Base-by-base conservation (phyloP, 257 asterid genomes). In the Nicotiana knightiana region DNA sequence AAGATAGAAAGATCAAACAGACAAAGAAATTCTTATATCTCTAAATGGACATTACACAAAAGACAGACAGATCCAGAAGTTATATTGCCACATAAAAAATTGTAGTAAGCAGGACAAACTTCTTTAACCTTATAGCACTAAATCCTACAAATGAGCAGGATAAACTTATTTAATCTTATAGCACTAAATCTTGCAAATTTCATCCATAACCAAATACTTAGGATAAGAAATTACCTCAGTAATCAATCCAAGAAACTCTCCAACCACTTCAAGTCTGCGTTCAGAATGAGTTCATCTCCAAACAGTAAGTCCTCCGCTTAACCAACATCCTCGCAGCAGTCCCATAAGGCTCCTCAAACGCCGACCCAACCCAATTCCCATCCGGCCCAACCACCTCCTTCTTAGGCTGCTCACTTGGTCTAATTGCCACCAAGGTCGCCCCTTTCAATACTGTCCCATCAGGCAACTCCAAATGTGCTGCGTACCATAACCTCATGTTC, bases 261-360 rank as follows among this genome's bases (percentile, higher is more conserved):
- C 79, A 13, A 54, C 16, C 39, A 61, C 61, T 79, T 67, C 12
- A 55, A 65, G 15, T 62, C 71, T 77, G 64, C 46, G 15, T 67
- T 90, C 90, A 94, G 83, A 94, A 94, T 3, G 98, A 91, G 93
- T 94, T 94, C 97, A 94, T 94, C 86, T 94, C 98, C 85, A 94
- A 85, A 86, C 97, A 94, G 71, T 93, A 93, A 24, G 98, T 93
- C 90, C 97, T 93, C 89, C 97, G 82, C 90, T 89, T 94, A 76
- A 90, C 88, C 93, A 94, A 81, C 97, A 93, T 91, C 91, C 91
- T 94, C 0, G 93, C 95, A 81, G 98, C 98, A 39, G 91, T 85
- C 73, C 90, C 88, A 62, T 73, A 94, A 1, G 98, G 97, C 86
- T 91, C 97, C 82, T 93, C 97, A 85, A 94, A 94, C 32, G 93